Evolutionary conservation across 192 early-diverging fungal genomes (phyloP).

Genomic region (Irineochytrium annulatum): DNA sequence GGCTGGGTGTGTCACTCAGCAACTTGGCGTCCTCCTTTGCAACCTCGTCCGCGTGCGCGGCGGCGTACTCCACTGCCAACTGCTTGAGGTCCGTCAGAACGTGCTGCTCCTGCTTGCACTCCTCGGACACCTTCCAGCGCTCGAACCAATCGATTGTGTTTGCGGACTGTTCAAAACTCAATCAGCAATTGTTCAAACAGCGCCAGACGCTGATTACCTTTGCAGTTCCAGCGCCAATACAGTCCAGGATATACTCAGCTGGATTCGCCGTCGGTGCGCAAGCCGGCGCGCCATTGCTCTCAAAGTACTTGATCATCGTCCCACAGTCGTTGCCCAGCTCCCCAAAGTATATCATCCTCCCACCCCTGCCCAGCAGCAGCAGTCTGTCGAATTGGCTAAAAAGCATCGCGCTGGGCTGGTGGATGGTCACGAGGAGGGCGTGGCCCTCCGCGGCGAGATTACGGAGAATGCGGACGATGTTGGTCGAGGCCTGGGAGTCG

Average conservation of each 20-base stretch:
- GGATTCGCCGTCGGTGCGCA: constrained; percentile 69
- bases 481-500: constrained; percentile 68
- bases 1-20: constrained; percentile 39
- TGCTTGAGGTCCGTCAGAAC: constrained; percentile 42
- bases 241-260: constrained; percentile 83
- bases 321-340: constrained; percentile 65
- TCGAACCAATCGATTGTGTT: constrained; percentile 64
- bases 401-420: constrained; percentile 79
- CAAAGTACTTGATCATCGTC: constrained; percentile 69
- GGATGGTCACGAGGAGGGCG: constrained; percentile 81
- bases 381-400: constrained; percentile 83
- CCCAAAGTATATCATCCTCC: constrained; percentile 80
- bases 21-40: constrained; percentile 27
- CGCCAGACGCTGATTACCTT: no score
- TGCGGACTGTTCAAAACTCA: not conserved
- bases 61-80: constrained; percentile 4
- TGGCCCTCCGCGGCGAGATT: constrained; percentile 63
- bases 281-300: constrained; percentile 61
- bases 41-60: constrained; percentile 2
- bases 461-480: constrained; percentile 64
- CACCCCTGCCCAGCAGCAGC: constrained; percentile 74
- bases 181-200: no score
- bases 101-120: constrained; percentile 34
- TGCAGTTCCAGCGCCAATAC: constrained; percentile 63
- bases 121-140: constrained; percentile 60